These are phyloP conservation scores for Rosellinia necatrix DNA, from an alignment of 2,329 filamentous ascomycete species.

Conservation along the genomic window DNA sequence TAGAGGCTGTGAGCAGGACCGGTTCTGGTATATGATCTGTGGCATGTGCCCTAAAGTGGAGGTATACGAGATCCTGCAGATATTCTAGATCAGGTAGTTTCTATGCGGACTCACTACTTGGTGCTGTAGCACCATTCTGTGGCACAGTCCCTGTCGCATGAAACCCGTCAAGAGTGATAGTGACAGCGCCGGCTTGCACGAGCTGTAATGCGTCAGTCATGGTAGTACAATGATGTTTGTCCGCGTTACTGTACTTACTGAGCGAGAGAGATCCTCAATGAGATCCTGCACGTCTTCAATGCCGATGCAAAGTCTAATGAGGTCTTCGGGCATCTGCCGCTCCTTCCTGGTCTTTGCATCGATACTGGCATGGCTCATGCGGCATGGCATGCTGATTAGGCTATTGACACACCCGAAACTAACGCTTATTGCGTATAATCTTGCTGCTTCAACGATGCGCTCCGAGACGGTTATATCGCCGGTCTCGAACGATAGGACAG, in stretches of 20 bases:
- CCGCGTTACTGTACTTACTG: conserved; percentile 64
- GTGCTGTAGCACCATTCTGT: conserved; percentile 25
- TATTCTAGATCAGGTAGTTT: conserved; percentile 18
- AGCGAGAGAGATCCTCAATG: conserved; percentile 88
- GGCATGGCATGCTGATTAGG: conserved; percentile 98
- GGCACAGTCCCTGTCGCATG: conserved; percentile 55
- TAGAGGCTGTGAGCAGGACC: conserved; percentile 1
- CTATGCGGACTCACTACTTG: conserved; percentile 30
- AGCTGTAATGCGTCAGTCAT: conserved; percentile 58
- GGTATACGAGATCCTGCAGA: conserved; percentile 20
- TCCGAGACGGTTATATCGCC: conserved; percentile 83
- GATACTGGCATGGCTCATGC: conserved; percentile 99
- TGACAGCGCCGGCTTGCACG: conserved; percentile 92
- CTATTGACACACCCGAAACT: conserved; percentile 99
- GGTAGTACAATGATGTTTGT: not conserved
- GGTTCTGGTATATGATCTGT: conserved; percentile 2
- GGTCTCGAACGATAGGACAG: conserved; percentile 94
- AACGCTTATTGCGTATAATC: conserved; percentile 92
- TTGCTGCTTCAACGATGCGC: conserved; percentile 90
- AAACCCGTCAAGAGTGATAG: conserved; percentile 81
- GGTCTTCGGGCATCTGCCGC: conserved; percentile 92
- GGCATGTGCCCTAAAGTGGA: conserved; percentile 4
- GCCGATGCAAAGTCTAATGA: conserved; percentile 92
- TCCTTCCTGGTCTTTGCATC: conserved; percentile 91
- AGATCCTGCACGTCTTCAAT: conserved; percentile 93